Percentiles rank a stretch among this genome's conserved stretches.
These are phyloP conservation scores for Ganoderma lucidum DNA, from an alignment of 1,284 basidiomycete genomes.

Conservation along the genomic window DNA sequence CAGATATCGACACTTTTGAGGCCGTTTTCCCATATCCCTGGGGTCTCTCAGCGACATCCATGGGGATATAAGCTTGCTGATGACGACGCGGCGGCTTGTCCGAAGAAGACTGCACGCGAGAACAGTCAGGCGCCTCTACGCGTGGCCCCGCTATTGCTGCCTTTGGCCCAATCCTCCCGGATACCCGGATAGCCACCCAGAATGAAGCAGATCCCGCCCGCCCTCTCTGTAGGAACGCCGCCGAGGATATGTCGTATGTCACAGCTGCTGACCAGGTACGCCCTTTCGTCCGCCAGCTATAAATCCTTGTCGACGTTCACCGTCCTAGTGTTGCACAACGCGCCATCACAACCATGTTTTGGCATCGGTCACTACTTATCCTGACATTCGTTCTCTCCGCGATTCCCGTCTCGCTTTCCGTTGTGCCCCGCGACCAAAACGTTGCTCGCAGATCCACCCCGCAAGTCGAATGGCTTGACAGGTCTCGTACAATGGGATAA, in stretches of 20 bases:
- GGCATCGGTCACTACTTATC: constrained; percentile 24
- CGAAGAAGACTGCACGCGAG: background rate
- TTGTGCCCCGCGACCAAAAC: background rate
- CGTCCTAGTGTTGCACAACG: background rate
- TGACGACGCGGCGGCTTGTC: background rate
- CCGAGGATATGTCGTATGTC: background rate
- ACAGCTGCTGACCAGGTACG: background rate
- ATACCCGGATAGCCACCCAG: background rate
- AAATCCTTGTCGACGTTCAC: constrained; percentile 7
- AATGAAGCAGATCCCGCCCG: constrained; percentile 11
- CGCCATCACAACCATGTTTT: constrained; percentile 15
- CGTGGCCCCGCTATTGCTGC: constrained; percentile 6
- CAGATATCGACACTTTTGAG: too few species aligned
- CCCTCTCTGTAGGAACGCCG: constrained; percentile 1
- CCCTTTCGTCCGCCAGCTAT: constrained; percentile 6
- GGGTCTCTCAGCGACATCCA: too few species aligned
- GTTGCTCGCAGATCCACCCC: constrained; percentile 34
- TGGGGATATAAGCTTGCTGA: too few species aligned
- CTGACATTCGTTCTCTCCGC: constrained; percentile 27
- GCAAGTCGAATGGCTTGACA: constrained; percentile 39
- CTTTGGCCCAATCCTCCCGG: constrained; percentile 4
- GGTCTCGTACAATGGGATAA: constrained; percentile 44
- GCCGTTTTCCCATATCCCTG: too few species aligned
- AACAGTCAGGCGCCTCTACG: constrained; percentile 15
- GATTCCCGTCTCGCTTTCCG: constrained; percentile 21